A percentile compares a stretch with the other conserved stretches of the same genome.
Conservation (phyloP, 208 protist species). For the Polymyxa betae region DNA sequence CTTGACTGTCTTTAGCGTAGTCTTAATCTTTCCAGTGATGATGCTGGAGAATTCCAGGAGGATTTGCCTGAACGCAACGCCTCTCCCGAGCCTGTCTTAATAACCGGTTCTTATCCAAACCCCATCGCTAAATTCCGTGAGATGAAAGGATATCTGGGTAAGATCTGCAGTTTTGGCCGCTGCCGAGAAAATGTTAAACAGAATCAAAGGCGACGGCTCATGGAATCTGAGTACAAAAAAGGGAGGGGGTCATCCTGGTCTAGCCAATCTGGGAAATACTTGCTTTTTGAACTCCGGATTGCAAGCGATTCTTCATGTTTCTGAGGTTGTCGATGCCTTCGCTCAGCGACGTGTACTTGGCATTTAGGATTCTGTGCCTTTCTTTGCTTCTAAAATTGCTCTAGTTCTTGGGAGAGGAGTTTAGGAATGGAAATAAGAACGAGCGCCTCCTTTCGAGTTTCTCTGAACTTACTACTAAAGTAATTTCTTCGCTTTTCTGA, state of each 20-base stretch:
- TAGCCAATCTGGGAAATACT: conserved; percentile 43
- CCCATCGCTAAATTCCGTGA: neutral
- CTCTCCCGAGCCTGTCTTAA: neutral
- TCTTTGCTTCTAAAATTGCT: neutral
- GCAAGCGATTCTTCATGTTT: conserved; percentile 38
- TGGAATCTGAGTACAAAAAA: neutral
- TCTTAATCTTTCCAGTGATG: neutral
- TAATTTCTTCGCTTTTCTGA: neutral
- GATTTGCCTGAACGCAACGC: neutral
- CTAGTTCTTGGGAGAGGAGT: neutral
- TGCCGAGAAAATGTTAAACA: neutral
- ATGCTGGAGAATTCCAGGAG: too few species aligned
- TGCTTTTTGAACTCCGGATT: conserved; percentile 46
- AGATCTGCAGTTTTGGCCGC: neutral
- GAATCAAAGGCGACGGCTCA: neutral
- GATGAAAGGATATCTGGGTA: neutral
- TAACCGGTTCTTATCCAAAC: neutral
- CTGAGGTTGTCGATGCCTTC: neutral
- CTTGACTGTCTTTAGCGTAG: neutral
- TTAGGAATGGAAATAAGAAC: neutral
- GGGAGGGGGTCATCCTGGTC: neutral
- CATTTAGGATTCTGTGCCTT: neutral
- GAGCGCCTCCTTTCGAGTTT: neutral
- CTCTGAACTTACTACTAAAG: neutral
- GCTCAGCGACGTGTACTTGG: neutral